Evolutionary conservation across 1,284 basidiomycete species (phyloP).

Genomic region (Trametes versicolor): DNA sequence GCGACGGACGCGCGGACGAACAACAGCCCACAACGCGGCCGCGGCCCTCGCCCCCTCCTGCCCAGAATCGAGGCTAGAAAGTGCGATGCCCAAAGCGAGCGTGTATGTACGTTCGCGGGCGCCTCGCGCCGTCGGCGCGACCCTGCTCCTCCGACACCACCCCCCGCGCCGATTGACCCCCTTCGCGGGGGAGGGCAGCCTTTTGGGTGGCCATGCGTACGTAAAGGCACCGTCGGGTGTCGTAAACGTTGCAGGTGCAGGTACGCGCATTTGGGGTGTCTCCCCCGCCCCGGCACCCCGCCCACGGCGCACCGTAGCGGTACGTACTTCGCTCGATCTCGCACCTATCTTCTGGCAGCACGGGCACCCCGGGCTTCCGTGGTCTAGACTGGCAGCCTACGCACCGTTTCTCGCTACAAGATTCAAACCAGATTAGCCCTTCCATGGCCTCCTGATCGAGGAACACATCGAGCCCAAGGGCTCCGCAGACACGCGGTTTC

Average conservation of each 20-base stretch:
- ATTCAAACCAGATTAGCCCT: background rate
- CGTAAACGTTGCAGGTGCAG: background rate
- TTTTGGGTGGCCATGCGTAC: background rate
- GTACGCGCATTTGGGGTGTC: background rate
- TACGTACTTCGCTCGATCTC: background rate
- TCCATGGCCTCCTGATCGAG: background rate
- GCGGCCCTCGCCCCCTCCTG: background rate
- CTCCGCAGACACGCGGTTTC: background rate
- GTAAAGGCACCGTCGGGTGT: background rate
- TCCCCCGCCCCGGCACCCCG: background rate
- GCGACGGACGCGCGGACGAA: background rate
- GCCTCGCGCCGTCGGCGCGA: background rate
- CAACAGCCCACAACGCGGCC: conserved; percentile 9
- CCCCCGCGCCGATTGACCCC: background rate
- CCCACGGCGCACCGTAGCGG: background rate
- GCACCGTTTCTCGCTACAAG: background rate
- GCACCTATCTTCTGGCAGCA: background rate
- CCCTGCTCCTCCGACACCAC: background rate
- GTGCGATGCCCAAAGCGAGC: background rate
- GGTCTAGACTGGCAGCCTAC: background rate
- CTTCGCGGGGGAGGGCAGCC: background rate
- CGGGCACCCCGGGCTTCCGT: background rate
- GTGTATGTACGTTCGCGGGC: no score
- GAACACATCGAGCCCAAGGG: background rate
- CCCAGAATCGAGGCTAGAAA: background rate